A percentile compares a stretch with the other conserved stretches of the same genome.
Conservation (phyloP, 805 yeast species). For the Osmozyma mogii region DNA sequence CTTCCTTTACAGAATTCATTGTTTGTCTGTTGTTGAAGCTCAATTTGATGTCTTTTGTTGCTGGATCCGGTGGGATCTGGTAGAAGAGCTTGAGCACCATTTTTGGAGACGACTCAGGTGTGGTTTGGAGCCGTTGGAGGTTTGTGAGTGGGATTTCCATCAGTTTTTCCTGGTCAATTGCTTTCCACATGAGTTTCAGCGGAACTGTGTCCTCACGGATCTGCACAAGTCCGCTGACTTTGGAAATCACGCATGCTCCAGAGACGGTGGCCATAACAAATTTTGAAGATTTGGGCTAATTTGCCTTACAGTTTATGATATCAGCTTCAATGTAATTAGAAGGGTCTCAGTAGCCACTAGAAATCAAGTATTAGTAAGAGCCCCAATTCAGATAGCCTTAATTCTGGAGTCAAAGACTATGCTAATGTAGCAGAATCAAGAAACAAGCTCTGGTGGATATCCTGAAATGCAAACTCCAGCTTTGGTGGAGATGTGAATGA, state of each 20-base stretch:
- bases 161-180: slow-evolving; percentile 39
- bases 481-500: too few relatives aligned
- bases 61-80: slow-evolving; percentile 27
- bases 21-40: slow-evolving; percentile 65
- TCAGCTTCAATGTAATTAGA: too few relatives aligned
- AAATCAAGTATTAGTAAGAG: too few relatives aligned
- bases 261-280: slow-evolving; percentile 23
- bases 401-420: too few relatives aligned
- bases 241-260: slow-evolving; percentile 50
- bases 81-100: slow-evolving; percentile 57
- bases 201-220: slow-evolving; percentile 51
- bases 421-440: too few relatives aligned
- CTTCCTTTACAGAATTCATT: slow-evolving; percentile 65
- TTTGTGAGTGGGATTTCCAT: slow-evolving; percentile 28
- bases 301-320: too few relatives aligned
- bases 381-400: too few relatives aligned
- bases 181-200: slow-evolving; percentile 48
- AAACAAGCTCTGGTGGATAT: too few relatives aligned
- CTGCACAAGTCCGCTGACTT: slow-evolving; percentile 48
- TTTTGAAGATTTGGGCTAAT: too few relatives aligned
- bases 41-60: slow-evolving; percentile 32
- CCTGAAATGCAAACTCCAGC: too few relatives aligned
- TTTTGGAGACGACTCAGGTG: slow-evolving; percentile 58
- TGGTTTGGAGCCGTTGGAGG: slow-evolving; percentile 50
- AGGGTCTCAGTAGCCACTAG: too few relatives aligned